Conservation (phyloP, 2,329 filamentous ascomycete genomes). For the Colletotrichum gloeosporioides region DNA sequence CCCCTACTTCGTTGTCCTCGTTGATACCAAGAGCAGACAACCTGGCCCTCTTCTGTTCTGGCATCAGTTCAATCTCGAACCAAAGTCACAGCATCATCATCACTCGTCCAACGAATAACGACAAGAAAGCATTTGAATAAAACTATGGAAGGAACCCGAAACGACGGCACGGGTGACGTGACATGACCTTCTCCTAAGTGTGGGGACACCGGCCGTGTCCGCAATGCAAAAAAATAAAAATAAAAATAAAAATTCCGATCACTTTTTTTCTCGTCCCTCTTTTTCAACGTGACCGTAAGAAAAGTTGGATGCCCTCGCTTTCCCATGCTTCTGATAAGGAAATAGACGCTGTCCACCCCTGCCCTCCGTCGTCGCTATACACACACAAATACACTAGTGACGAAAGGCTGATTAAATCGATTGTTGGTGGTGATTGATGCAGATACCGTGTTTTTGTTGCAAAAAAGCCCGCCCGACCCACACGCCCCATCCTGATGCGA, state of each 20-base stretch:
- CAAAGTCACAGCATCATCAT: background rate
- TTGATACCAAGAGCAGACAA: accelerated
- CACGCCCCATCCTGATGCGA: conserved; percentile 4
- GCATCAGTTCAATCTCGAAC: no score
- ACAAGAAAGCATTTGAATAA: background rate
- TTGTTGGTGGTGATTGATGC: background rate
- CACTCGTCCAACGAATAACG: background rate
- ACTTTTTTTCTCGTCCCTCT: background rate
- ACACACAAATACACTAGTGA: background rate
- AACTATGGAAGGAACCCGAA: background rate
- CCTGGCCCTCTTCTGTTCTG: background rate
- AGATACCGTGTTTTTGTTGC: background rate
- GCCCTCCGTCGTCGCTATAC: background rate
- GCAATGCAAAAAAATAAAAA: background rate
- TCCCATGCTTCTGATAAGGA: background rate
- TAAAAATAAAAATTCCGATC: background rate
- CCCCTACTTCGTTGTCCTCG: background rate
- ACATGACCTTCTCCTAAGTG: background rate
- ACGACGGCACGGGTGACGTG: background rate
- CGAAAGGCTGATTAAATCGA: background rate
- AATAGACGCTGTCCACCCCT: background rate
- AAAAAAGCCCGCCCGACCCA: background rate
- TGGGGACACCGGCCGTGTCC: background rate
- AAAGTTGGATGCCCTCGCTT: conserved; percentile 13
- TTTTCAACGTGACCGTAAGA: background rate